These are phyloP conservation scores for Pseudogymnoascus sp. DNA, from an alignment of 2,329 filamentous ascomycete species.

Conservation along the genomic window DNA sequence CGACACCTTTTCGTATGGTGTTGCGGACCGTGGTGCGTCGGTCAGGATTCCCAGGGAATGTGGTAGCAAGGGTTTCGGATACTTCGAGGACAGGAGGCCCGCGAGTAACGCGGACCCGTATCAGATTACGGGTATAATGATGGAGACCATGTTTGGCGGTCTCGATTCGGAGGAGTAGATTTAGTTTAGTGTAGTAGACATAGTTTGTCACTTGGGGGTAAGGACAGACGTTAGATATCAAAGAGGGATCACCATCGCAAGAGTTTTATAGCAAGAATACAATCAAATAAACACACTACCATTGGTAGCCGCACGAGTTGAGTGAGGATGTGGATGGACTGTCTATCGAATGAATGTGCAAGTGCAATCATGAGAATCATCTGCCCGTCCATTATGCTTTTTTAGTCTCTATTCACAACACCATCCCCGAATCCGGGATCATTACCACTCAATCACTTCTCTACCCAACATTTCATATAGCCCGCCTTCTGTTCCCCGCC, in stretches of 20 bases:
- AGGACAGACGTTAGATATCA: conserved; percentile 8
- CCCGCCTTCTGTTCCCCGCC: too few species aligned
- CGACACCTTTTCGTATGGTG: conserved; percentile 87
- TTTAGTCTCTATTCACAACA: not conserved
- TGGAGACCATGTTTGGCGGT: conserved; percentile 26
- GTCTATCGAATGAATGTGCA: not conserved
- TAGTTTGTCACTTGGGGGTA: conserved; percentile 8
- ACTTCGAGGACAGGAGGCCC: conserved; percentile 81
- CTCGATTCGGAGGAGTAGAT: conserved; percentile 6
- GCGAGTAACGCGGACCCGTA: conserved; percentile 86
- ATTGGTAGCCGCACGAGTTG: not conserved
- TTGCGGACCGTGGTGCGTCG: conserved; percentile 91
- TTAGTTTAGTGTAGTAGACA: not conserved
- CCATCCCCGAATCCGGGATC: not conserved
- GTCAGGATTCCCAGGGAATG: conserved; percentile 86
- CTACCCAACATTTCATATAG: not conserved
- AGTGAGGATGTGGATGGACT: not conserved
- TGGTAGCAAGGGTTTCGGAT: conserved; percentile 84
- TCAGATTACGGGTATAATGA: conserved; percentile 47
- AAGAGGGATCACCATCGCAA: not conserved
- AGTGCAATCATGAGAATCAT: not conserved
- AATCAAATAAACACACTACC: conserved; percentile 8
- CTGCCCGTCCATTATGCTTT: not conserved
- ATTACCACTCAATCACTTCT: not conserved
- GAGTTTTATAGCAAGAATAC: conserved; percentile 7